phyloP scores from a whole-genome alignment of 345 rosid genomes.

The Lepidium aucheri region DNA sequence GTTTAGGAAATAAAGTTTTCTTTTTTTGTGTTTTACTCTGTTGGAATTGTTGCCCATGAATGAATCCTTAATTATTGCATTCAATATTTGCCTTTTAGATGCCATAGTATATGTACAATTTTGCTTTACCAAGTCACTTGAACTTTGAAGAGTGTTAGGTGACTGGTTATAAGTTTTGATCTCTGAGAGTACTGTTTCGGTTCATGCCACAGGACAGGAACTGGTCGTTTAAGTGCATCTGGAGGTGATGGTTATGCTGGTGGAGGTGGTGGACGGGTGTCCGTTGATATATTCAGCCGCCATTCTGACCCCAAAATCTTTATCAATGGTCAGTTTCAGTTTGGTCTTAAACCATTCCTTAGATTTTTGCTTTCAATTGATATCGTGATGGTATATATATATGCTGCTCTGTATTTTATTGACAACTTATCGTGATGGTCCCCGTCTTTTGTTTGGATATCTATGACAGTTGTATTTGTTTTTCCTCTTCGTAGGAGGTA shows the following conservation, averaged over 20 bases:
- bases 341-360: too few relatives aligned
- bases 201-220: slow-evolving; percentile 71
- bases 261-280: slow-evolving; percentile 94
- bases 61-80: slow-evolving; percentile 1
- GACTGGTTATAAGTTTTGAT: background rate
- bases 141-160: background rate
- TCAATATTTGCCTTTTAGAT: background rate
- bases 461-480: background rate
- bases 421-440: background rate
- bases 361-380: background rate
- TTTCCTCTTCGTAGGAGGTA: slow-evolving; percentile 59
- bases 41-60: slow-evolving; percentile 3
- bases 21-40: background rate
- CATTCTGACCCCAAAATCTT: slow-evolving; percentile 77
- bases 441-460: background rate
- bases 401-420: too few relatives aligned
- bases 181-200: slow-evolving; percentile 5
- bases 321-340: slow-evolving; percentile 62
- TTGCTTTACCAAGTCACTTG: background rate
- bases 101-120: background rate
- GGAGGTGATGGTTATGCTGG: slow-evolving; percentile 97
- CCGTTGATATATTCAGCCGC: slow-evolving; percentile 77
- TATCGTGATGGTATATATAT: too few relatives aligned
- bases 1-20: background rate
- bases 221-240: slow-evolving; percentile 84